Evolutionary conservation across 805 yeast species (phyloP), one percentile per base, ranked within the genome.

Genomic region (Ogataea trehaloabstinens): DNA sequence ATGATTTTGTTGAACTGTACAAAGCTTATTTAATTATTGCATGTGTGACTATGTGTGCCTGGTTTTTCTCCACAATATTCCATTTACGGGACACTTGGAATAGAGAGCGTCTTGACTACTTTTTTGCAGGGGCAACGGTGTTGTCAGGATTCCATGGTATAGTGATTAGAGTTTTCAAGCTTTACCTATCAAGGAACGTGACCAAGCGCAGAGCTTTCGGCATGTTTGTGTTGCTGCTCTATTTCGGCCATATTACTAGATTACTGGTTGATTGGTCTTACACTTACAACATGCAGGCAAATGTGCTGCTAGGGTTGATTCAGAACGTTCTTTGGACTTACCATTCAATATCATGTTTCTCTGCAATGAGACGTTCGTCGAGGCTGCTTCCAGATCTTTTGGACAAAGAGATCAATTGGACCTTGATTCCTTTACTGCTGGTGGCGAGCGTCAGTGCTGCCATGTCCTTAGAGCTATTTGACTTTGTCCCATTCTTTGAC

Each of bases 251-350:
- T 60, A 67, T 93, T 10, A 56, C 74, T 24, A 71, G 91, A 44
- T 66, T 93, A 24, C 65, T 74, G 11, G 58, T 74, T 8, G 83
- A 82, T 49, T 91, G 96, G 91, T 84, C 88, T 41, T 91, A 91
- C 63, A 82, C 95, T 2, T 93, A 93, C 60, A 91, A 91, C 64
- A 91, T 93, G 98, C 73, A 76, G 47, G 95, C 93, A 19, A 91
- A 93, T 53, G 80, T 93, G 2, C 60, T 73, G 0, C 74, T 88
- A 36, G 99, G 97, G 0, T 40, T 89, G 3, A 45, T 82, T 4
- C 97, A 91, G 52, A 85, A 89, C 58, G 44, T 73, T 2, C 54
- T 71, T 24, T 78, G 81, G 82, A 53, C 62, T 8, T 58, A 50
- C 45, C 63, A 62, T 40, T 54, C 71, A 8, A 19, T 62, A 58